These are phyloP conservation scores for Panicum hallii DNA, from an alignment of 202 grass and related monocot species.

Conservation along the genomic window DNA sequence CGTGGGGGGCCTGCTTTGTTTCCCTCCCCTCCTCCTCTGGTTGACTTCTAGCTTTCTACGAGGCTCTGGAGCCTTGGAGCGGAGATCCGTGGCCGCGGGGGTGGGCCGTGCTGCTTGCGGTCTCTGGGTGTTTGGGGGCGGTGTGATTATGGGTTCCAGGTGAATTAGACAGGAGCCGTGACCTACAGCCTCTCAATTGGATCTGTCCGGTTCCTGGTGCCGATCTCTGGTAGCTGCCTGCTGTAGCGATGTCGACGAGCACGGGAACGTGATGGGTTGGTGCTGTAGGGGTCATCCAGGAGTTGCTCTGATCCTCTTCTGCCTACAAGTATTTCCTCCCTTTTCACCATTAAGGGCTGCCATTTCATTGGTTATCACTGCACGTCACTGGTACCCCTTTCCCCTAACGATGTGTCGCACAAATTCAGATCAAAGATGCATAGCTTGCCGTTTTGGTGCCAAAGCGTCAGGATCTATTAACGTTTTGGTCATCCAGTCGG, in stretches of 20 bases:
- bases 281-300: neutral
- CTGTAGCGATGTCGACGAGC: neutral
- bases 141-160: neutral
- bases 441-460: neutral
- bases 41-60: neutral
- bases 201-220: constrained; percentile 11
- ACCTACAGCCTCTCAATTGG: neutral
- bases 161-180: neutral
- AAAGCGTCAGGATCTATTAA: constrained; percentile 12
- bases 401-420: neutral
- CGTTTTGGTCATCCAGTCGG: neutral
- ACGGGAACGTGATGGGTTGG: neutral
- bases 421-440: neutral
- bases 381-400: neutral
- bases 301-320: neutral
- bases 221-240: neutral
- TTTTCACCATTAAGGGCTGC: neutral
- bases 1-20: neutral
- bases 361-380: neutral
- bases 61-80: neutral
- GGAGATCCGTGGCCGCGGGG: neutral
- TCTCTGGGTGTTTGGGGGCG: neutral
- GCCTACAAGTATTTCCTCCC: neutral
- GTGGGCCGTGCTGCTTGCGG: too few species aligned
- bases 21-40: neutral